These are phyloP conservation scores for Agrocybe praecox DNA, from an alignment of 768 basidiomycete genomes.

Conservation along the genomic window DNA sequence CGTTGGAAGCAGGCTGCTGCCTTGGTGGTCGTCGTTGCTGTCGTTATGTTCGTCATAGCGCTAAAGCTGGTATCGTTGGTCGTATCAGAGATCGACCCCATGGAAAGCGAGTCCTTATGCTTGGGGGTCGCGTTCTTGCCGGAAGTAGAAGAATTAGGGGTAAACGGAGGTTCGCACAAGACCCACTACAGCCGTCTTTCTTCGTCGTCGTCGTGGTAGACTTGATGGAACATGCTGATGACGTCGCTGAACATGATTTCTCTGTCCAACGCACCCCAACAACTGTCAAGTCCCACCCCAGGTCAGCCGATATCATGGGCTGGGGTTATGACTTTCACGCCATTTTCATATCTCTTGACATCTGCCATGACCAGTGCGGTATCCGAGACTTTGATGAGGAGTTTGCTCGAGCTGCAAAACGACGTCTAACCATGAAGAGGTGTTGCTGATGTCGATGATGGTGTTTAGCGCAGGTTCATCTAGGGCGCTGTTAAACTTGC, in stretches of 20 bases:
- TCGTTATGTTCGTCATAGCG: background rate
- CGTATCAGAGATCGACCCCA: background rate
- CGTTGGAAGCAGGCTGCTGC: constrained; percentile 1
- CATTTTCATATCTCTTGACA: constrained; percentile 51
- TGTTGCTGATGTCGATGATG: constrained; percentile 48
- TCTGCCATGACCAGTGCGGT: constrained; percentile 21
- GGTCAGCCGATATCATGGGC: constrained; percentile 5
- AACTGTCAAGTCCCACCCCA: constrained; percentile 3
- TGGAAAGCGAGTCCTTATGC: background rate
- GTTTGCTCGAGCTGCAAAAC: constrained; percentile 44
- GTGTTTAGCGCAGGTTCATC: constrained; percentile 39
- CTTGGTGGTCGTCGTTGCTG: constrained; percentile 3
- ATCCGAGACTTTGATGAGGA: constrained; percentile 54
- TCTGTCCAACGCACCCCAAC: background rate
- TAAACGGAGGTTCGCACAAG: constrained; percentile 5
- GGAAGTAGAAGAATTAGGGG: background rate
- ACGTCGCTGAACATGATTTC: constrained; percentile 11
- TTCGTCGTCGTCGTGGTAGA: constrained; percentile 13
- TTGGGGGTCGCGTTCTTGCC: background rate
- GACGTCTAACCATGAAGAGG: constrained; percentile 58
- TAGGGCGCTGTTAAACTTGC: background rate
- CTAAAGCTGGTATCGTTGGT: too few relatives aligned
- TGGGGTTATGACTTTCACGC: constrained; percentile 72
- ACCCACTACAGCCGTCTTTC: background rate
- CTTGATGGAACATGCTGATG: background rate